Percentiles rank a stretch among this genome's conserved stretches.
Conservation (phyloP, 352 stramenopile genomes). For the Pythium guiyangense region DNA sequence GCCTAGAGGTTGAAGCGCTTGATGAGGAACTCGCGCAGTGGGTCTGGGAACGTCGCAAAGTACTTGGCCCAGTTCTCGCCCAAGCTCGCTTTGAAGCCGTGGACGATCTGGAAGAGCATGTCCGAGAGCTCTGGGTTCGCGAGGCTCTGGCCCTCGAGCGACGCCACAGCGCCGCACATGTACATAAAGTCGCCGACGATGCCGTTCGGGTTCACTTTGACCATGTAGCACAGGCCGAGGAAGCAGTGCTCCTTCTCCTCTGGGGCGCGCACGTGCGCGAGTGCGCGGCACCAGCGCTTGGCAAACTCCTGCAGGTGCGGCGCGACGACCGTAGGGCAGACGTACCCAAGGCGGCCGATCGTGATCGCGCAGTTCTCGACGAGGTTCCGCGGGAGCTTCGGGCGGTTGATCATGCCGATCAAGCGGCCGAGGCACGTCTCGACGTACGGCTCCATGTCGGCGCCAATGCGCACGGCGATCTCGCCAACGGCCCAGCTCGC, state of each 20-base stretch:
- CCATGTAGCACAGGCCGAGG: conserved; percentile 87
- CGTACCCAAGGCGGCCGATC: conserved; percentile 83
- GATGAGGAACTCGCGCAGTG: conserved; percentile 74
- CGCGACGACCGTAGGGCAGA: conserved; percentile 78
- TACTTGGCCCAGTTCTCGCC: conserved; percentile 86
- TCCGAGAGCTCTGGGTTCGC: conserved; percentile 76
- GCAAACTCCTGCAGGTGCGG: conserved; percentile 83
- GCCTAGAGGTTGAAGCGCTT: conserved; percentile 38
- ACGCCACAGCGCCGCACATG: conserved; percentile 86
- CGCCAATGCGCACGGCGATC: conserved; percentile 80
- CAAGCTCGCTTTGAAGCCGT: conserved; percentile 85
- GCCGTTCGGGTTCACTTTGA: conserved; percentile 87
- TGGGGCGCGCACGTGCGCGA: conserved; percentile 76
- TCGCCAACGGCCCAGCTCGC: conserved; percentile 90
- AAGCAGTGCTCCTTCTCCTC: conserved; percentile 91
- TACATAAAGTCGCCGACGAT: conserved; percentile 89
- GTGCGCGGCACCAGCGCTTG: conserved; percentile 84
- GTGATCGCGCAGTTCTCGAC: conserved; percentile 90
- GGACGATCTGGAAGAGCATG: conserved; percentile 86
- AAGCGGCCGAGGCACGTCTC: conserved; percentile 60
- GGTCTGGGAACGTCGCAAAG: conserved; percentile 79
- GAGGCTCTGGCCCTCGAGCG: conserved; percentile 75
- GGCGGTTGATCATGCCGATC: conserved; percentile 85
- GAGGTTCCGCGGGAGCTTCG: conserved; percentile 82
- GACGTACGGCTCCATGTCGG: conserved; percentile 85